Conservation (phyloP, 371 early-diverging fungal species). For the Rhizopus microsporus region DNA sequence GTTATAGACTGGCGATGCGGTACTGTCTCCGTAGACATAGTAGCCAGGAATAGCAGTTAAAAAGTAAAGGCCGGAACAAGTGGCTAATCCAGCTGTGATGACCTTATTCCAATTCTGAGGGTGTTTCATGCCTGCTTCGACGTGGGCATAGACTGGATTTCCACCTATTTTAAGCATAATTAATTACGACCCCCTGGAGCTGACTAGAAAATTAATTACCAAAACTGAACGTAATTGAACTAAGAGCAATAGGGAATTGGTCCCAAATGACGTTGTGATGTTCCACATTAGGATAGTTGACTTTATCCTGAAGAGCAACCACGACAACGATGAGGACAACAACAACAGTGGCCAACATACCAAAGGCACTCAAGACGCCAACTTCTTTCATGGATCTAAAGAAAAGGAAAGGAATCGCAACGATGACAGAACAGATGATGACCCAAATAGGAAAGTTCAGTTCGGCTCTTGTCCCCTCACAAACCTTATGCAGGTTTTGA, state of each 20-base stretch:
- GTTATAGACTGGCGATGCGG: constrained; percentile 73
- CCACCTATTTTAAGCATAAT: constrained; percentile 10
- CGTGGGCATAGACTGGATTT: constrained; percentile 51
- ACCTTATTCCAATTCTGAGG: constrained; percentile 77
- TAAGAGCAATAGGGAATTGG: constrained; percentile 60
- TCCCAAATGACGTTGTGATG: constrained; percentile 49
- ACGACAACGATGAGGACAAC: constrained; percentile 32
- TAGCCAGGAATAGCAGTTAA: constrained; percentile 79
- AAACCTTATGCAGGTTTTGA: constrained; percentile 56
- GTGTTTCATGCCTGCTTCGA: constrained; percentile 78
- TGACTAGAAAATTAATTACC: constrained; percentile 22
- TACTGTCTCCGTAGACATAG: constrained; percentile 72
- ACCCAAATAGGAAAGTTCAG: constrained; percentile 58
- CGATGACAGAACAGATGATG: constrained; percentile 58
- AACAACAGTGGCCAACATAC: constrained; percentile 31
- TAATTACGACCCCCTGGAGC: constrained; percentile 1
- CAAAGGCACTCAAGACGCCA: constrained; percentile 49
- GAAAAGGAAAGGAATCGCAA: constrained; percentile 68
- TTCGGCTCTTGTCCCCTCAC: constrained; percentile 26
- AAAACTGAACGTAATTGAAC: constrained; percentile 63
- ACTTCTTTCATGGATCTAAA: constrained; percentile 78
- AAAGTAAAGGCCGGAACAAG: constrained; percentile 75
- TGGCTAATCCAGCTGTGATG: constrained; percentile 63
- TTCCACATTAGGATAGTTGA: constrained; percentile 18
- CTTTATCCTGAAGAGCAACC: constrained; percentile 21